These are phyloP conservation scores for Alectoria sarmentosa DNA, from an alignment of 495 filamentous ascomycete genomes.

Conservation along the genomic window DNA sequence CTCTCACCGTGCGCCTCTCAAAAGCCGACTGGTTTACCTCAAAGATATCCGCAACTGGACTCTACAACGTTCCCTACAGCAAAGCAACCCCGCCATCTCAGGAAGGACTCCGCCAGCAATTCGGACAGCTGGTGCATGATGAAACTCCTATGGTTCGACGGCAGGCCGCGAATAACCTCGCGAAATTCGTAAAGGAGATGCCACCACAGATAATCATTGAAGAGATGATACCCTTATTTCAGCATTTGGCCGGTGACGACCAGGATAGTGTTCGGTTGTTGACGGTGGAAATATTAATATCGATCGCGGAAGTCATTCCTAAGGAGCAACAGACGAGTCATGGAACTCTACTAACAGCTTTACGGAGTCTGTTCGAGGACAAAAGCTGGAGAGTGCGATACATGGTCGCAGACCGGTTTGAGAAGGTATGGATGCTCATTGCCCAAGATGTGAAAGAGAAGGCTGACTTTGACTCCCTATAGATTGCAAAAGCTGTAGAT, in stretches of 20 bases:
- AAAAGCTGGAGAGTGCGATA: slow-evolving; percentile 99
- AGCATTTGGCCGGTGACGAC: slow-evolving; percentile 90
- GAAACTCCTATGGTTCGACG: slow-evolving; percentile 98
- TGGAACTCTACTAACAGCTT: slow-evolving; percentile 79
- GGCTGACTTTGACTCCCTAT: slow-evolving; percentile 15
- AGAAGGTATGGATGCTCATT: slow-evolving; percentile 60
- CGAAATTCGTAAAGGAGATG: slow-evolving; percentile 97
- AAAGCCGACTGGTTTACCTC: slow-evolving; percentile 99
- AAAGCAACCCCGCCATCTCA: slow-evolving; percentile 80
- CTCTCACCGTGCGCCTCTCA: slow-evolving; percentile 85
- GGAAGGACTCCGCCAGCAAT: slow-evolving; percentile 82
- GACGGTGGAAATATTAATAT: slow-evolving; percentile 93
- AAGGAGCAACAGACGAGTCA: slow-evolving; percentile 98
- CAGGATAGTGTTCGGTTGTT: slow-evolving; percentile 95
- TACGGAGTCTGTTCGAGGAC: slow-evolving; percentile 91
- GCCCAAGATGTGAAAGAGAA: neutral
- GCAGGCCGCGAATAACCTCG: slow-evolving; percentile 90
- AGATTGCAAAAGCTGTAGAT: slow-evolving; percentile 97
- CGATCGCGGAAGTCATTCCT: slow-evolving; percentile 93
- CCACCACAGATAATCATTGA: slow-evolving; percentile 82
- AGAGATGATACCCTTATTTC: slow-evolving; percentile 98
- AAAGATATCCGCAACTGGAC: slow-evolving; percentile 93
- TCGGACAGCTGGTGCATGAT: slow-evolving; percentile 87
- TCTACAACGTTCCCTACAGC: slow-evolving; percentile 86
- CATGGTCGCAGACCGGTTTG: slow-evolving; percentile 97